A percentile compares a stretch with the other conserved stretches of the same genome.
These are phyloP conservation scores for Tubosaeta brunneosetosa DNA, from an alignment of 768 basidiomycete genomes.

Conservation along the genomic window DNA sequence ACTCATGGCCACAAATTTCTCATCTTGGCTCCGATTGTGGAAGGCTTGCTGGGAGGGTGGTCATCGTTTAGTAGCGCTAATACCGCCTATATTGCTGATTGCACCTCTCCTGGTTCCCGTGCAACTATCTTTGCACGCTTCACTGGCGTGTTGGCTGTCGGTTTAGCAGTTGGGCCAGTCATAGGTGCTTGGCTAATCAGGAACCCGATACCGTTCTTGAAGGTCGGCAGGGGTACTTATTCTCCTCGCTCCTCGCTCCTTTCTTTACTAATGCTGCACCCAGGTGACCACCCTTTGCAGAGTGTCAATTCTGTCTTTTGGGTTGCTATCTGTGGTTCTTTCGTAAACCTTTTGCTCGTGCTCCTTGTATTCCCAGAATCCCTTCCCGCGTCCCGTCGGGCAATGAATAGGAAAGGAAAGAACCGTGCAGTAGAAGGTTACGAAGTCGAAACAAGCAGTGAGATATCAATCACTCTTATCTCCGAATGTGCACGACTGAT, in stretches of 20 bases:
- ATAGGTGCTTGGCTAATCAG: slow-evolving; percentile 53
- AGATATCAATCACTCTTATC: slow-evolving; percentile 2
- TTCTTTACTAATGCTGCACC: slow-evolving; percentile 7
- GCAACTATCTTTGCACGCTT: slow-evolving; percentile 64
- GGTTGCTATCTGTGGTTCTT: slow-evolving; percentile 40
- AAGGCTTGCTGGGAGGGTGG: slow-evolving; percentile 80
- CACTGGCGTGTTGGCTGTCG: slow-evolving; percentile 71
- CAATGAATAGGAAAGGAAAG: slow-evolving; percentile 28
- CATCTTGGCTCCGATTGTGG: slow-evolving; percentile 70
- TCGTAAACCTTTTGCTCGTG: slow-evolving; percentile 54
- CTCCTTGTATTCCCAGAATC: slow-evolving; percentile 60
- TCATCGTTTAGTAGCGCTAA: slow-evolving; percentile 59
- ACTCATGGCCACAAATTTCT: slow-evolving; percentile 70
- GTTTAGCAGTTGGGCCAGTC: slow-evolving; percentile 75
- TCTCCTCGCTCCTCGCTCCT: not conserved
- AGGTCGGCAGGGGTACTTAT: slow-evolving; percentile 21
- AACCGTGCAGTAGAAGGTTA: slow-evolving; percentile 19
- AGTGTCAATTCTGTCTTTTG: slow-evolving; percentile 52
- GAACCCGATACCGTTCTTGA: slow-evolving; percentile 35
- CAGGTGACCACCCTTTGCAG: slow-evolving; percentile 31
- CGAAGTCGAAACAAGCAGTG: slow-evolving; percentile 8
- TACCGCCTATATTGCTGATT: slow-evolving; percentile 68
- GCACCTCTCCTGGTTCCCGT: slow-evolving; percentile 79
- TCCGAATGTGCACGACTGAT: not conserved
- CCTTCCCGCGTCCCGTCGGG: slow-evolving; percentile 30